Evolutionary conservation across 108 stramenopile species (phyloP), one percentile per base, ranked within the genome.

Genomic region (Stephanodiscus minutulus): DNA sequence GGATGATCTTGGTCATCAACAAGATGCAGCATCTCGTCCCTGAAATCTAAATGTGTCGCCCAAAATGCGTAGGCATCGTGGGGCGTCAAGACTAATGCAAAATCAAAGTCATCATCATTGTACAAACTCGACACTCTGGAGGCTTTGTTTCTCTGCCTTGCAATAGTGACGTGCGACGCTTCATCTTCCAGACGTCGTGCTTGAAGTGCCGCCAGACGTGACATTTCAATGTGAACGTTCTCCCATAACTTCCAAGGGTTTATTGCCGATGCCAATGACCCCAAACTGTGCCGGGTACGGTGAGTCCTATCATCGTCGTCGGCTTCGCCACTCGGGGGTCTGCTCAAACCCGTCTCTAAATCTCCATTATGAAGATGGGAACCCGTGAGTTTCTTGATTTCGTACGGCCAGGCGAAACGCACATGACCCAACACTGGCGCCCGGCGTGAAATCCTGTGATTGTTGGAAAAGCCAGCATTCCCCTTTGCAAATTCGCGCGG

Each of bases 41-140:
- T 85, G 70, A 95, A 95, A 73, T 95, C 91, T 52, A 95, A 79
- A 53, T 89, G 65, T n/a, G 80, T 74, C 10, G 91, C 87, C 89
- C 91, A 92, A 70, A 81, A 90, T 1, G 82, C 77, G 55, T 95
- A 95, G 0, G 82, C 89, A 27, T 88, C 85, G 62, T 90, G 84
- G 7, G 91, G 88, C 24, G 75, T 81, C 47, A 95, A 66, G 39
- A 95, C 77, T n/a, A 95, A 61, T 7, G 72, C 88, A 71, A 93
- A 95, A 50, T 95, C 94, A 73, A 80, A 91, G 56, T 88, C 86
- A 62, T 92, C 69, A 41, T 86, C 74, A 64, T 80, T 80, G 68
- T 80, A 80, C 22, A 80, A 53, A 48, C 72, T 63, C 1, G 72
- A 72, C 1, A 80, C 67, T n/a, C 72, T 39, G 10, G 68, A 24